These are phyloP conservation scores for Aspergillus diversus DNA, from an alignment of 495 filamentous ascomycete genomes.

Conservation along the genomic window DNA sequence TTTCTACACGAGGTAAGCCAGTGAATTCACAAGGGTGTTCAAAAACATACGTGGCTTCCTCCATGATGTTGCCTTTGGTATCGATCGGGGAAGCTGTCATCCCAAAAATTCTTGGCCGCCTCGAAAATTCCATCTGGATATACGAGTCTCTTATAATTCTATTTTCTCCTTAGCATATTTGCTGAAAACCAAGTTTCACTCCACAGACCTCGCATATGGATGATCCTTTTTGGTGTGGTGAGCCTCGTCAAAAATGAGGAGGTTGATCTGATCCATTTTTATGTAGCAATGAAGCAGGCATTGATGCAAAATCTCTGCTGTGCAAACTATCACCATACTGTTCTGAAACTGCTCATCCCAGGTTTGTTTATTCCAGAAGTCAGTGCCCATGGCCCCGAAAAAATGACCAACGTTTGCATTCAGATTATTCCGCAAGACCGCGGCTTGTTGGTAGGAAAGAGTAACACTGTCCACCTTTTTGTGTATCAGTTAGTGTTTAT, in stretches of 20 bases:
- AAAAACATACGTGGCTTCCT: conserved; percentile 61
- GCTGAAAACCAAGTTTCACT: neutral
- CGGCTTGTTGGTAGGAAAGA: conserved; percentile 87
- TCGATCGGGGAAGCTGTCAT: conserved; percentile 99
- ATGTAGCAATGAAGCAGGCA: conserved; percentile 83
- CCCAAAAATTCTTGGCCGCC: conserved; percentile 81
- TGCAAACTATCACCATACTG: conserved; percentile 92
- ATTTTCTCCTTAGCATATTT: conserved; percentile 19
- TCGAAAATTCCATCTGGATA: conserved; percentile 42
- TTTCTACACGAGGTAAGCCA: conserved; percentile 47
- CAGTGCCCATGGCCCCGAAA: conserved; percentile 72
- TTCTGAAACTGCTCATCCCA: conserved; percentile 71
- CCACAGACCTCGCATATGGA: conserved; percentile 71
- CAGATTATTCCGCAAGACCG: conserved; percentile 81
- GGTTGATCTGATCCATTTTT: conserved; percentile 80
- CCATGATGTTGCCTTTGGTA: conserved; percentile 68
- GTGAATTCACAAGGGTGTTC: neutral
- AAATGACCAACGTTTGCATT: conserved; percentile 78
- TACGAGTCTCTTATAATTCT: conserved; percentile 91
- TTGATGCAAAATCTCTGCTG: conserved; percentile 80
- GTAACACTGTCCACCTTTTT: conserved; percentile 81
- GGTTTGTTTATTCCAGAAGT: conserved; percentile 65
- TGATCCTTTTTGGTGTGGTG: conserved; percentile 97
- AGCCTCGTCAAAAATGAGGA: conserved; percentile 94
- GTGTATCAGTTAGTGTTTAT: conserved; percentile 9